Evolutionary conservation across 139 green algal species (phyloP).

Genomic region (Diplosphaera chodatii): DNA sequence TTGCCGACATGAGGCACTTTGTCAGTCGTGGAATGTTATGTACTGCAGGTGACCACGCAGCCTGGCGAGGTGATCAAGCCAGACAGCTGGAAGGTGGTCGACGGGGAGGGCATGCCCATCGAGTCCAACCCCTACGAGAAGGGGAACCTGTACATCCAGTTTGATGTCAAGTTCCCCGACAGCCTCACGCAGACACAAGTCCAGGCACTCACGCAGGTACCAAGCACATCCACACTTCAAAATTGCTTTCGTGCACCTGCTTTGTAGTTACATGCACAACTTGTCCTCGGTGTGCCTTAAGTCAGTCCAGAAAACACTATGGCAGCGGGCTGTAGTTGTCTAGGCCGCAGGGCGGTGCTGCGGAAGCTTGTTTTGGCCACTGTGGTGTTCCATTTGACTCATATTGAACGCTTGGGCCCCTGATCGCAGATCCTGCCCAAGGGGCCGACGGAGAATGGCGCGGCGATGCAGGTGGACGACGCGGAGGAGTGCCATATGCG

Average conservation of each 20-base stretch:
- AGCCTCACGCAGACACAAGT: constrained; percentile 30
- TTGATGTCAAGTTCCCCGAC: constrained; percentile 83
- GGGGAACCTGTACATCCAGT: constrained; percentile 92
- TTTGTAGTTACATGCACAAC: too few species aligned
- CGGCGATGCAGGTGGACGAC: constrained; percentile 60
- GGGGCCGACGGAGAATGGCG: constrained; percentile 67
- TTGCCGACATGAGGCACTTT: too few species aligned
- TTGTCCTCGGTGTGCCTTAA: too few species aligned
- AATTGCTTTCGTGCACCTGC: too few species aligned
- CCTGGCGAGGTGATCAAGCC: constrained; percentile 88
- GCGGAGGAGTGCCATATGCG: constrained; percentile 20
- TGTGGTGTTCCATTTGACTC: too few species aligned
- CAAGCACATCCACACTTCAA: too few species aligned
- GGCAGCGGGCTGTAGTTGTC: too few species aligned
- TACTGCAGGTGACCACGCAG: background rate
- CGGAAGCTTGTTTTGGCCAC: too few species aligned
- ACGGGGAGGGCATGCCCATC: constrained; percentile 95
- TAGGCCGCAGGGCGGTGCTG: too few species aligned
- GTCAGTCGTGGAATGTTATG: too few species aligned
- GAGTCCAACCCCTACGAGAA: constrained; percentile 84
- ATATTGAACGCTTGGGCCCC: too few species aligned
- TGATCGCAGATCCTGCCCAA: constrained; percentile 6
- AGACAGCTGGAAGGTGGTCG: constrained; percentile 65
- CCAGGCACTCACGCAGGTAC: constrained; percentile 15
- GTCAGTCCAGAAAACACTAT: too few species aligned